Percentiles rank a stretch among this genome's conserved stretches.
These are phyloP conservation scores for Leccinum olivaceopallidum DNA, from an alignment of 768 basidiomycete species.

Conservation along the genomic window DNA sequence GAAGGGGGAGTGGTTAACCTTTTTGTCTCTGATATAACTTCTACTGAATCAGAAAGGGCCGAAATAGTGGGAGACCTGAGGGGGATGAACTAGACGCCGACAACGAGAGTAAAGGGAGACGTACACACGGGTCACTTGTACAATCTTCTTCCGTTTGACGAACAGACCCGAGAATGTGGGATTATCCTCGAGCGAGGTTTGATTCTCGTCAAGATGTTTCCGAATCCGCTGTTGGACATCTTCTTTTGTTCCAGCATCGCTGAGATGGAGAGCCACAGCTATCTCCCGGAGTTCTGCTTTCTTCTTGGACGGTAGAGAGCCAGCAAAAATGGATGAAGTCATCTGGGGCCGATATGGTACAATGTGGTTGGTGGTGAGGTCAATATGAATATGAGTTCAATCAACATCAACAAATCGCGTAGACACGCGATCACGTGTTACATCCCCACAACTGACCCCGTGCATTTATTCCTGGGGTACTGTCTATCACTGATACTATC, in stretches of 20 bases:
- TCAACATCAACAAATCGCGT: conserved; percentile 35
- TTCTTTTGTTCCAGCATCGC: conserved; percentile 60
- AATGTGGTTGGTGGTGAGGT: conserved; percentile 13
- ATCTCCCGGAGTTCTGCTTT: conserved; percentile 68
- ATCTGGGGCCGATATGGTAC: conserved; percentile 30
- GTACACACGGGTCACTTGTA: conserved; percentile 14
- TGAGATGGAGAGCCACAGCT: conserved; percentile 51
- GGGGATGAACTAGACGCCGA: background rate
- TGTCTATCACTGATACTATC: too few species aligned
- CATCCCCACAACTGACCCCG: conserved; percentile 11
- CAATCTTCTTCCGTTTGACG: conserved; percentile 38
- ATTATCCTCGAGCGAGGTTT: conserved; percentile 54
- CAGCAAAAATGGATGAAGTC: conserved; percentile 47
- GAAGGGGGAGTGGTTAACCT: conserved; percentile 19
- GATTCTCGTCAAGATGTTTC: conserved; percentile 58
- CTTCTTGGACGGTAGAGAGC: conserved; percentile 63
- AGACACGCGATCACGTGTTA: conserved; percentile 26
- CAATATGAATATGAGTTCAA: conserved; percentile 16
- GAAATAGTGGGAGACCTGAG: conserved; percentile 20
- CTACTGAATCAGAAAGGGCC: conserved; percentile 13
- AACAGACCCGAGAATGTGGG: conserved; percentile 59
- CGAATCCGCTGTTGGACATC: conserved; percentile 63
- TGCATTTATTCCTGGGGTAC: background rate
- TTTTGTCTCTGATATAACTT: conserved; percentile 18
- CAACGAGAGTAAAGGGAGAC: conserved; percentile 2